Base-by-base conservation (phyloP, 768 basidiomycete species). In the Amanita polypyramis region DNA sequence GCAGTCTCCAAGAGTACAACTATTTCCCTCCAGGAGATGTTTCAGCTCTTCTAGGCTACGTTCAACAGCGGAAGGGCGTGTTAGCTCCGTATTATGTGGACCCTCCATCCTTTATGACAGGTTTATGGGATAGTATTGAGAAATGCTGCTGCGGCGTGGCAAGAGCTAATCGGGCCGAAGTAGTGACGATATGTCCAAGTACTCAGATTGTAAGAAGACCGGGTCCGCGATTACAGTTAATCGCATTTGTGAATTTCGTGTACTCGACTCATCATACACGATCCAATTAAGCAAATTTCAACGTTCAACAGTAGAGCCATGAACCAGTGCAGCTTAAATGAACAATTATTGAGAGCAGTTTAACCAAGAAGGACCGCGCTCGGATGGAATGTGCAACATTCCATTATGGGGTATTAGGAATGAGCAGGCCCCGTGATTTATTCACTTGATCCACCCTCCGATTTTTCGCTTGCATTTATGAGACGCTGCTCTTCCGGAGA, bases 401-500 rank as follows among this genome's bases (percentile, higher is more conserved):
- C 23, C 6, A 25, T 7, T 14, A 32, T n/a, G 20, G 14, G 20
- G 17, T 25, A 9, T 6, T 21, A 34, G 12, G 43, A 44, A 12
- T 44, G 32, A 39, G 6, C 12, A n/a, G 21, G 27, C 33, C 17
- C 20, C 30, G 9, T 27, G 25, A 27, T 17, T 27, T 15, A 35
- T 15, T n/a, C n/a, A n/a, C 33, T 34, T 20, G 43, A 19, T 33
- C 8, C 32, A 44, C 23, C 23, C 17, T 15, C 11, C 14, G 46
- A 35, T 19, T 52, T 50, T 19, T 42, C 23, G 17, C 25, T 44
- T 19, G 43, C n/a, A 27, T 55, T 56, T 23, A 68, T 43, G 25
- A 77, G 55, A 52, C 60, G 63, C 54, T 70, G 66, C 59, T 85
- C 80, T 42, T 72, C 78, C 1, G 79, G 70, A 15, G 82, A 74